phyloP scores from a whole-genome alignment of 352 stramenopile species.

The Plasmopara viticola region DNA sequence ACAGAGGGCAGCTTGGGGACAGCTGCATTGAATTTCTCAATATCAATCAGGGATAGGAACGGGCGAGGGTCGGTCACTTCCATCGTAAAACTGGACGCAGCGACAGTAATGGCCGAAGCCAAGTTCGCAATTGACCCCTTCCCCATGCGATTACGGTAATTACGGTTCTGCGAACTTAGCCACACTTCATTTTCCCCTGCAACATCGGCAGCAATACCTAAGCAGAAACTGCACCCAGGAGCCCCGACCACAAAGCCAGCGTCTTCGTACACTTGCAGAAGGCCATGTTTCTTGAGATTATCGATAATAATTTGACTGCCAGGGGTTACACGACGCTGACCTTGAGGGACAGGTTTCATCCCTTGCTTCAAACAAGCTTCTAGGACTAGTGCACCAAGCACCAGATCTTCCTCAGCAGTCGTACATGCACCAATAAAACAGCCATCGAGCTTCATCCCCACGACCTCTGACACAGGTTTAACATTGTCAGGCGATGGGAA shows the following conservation, averaged over 20 bases:
- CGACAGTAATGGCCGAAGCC: slow-evolving; percentile 71
- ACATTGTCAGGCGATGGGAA: slow-evolving; percentile 81
- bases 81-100: slow-evolving; percentile 80
- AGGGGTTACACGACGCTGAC: slow-evolving; percentile 72
- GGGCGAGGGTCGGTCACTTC: slow-evolving; percentile 67
- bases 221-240: slow-evolving; percentile 73
- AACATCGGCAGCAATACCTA: slow-evolving; percentile 79
- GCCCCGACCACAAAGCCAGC: slow-evolving; percentile 74
- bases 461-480: slow-evolving; percentile 55
- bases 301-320: slow-evolving; percentile 77
- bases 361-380: slow-evolving; percentile 69
- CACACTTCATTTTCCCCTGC: slow-evolving; percentile 78
- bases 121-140: slow-evolving; percentile 77
- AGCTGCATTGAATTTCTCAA: slow-evolving; percentile 31
- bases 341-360: slow-evolving; percentile 44
- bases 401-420: slow-evolving; percentile 74
- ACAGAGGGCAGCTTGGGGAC: slow-evolving; percentile 45
- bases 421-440: slow-evolving; percentile 84
- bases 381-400: slow-evolving; percentile 71
- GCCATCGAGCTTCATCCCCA: slow-evolving; percentile 73
- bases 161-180: slow-evolving; percentile 80
- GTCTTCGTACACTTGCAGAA: slow-evolving; percentile 74
- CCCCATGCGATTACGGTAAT: slow-evolving; percentile 86
- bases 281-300: slow-evolving; percentile 67
- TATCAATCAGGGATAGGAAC: slow-evolving; percentile 68